phyloP scores from a whole-genome alignment of 352 stramenopile species.

The Globisporangium perplexum region DNA sequence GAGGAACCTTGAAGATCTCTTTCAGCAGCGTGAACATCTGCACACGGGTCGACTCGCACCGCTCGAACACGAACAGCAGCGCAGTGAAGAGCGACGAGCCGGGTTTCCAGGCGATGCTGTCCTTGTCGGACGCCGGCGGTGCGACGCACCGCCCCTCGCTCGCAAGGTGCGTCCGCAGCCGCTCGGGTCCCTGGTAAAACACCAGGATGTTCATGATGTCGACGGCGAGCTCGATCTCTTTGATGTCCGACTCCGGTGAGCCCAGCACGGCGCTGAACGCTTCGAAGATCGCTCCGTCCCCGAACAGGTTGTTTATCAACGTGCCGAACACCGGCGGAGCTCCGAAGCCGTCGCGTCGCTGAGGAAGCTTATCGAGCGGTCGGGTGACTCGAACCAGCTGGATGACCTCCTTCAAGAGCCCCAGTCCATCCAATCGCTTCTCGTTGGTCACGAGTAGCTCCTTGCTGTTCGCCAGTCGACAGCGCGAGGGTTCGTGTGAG shows the following conservation, averaged over 20 bases:
- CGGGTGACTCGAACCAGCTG: conserved; percentile 56
- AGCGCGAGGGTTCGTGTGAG: neutral
- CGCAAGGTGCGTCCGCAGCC: conserved; percentile 54
- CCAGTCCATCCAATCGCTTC: conserved; percentile 43
- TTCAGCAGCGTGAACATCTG: conserved; percentile 63
- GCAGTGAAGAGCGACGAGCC: conserved; percentile 71
- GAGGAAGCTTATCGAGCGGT: conserved; percentile 51
- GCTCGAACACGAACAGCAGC: conserved; percentile 63
- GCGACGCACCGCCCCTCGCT: conserved; percentile 66
- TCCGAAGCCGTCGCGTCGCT: conserved; percentile 53
- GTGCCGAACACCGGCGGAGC: conserved; percentile 48
- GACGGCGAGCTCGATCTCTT: conserved; percentile 44
- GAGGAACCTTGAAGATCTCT: conserved; percentile 68
- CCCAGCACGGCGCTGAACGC: conserved; percentile 47
- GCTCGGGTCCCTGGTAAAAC: conserved; percentile 67
- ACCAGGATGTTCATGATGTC: conserved; percentile 71
- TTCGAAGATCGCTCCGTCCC: conserved; percentile 54
- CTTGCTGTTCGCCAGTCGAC: conserved; percentile 26
- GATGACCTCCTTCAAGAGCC: conserved; percentile 66
- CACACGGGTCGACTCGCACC: conserved; percentile 49
- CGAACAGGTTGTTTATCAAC: conserved; percentile 63
- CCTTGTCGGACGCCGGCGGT: conserved; percentile 50
- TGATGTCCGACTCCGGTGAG: conserved; percentile 28
- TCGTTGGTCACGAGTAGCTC: conserved; percentile 31
- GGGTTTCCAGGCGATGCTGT: conserved; percentile 53